Evolutionary conservation across 805 yeast species (phyloP), one percentile per base, ranked within the genome.

Genomic region (Sungouiella blattae): DNA sequence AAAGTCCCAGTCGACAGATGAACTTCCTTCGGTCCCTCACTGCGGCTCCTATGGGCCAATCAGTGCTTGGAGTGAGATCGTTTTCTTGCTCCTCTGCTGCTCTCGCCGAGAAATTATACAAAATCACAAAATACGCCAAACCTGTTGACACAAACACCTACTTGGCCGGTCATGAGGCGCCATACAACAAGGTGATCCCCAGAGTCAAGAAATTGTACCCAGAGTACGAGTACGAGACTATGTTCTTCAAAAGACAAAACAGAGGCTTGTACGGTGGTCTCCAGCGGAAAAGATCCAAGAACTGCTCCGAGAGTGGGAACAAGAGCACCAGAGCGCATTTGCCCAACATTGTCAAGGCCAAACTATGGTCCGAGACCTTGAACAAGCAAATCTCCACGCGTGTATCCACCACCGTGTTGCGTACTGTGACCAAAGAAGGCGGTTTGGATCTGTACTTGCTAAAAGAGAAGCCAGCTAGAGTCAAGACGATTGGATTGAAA

Each of bases 191-290:
- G 22, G 28, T 33, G 7, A 40, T 46, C 28, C 51, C 51, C 11
- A 25, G 34, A 6, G 31, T 31, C 27, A 38, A 31, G 14, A 40
- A 35, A 17, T 22, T 30, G 32, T 46, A 46, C 37, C 52, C 52
- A 8, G 41, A 44, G 12, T 48, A 46, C 57, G 81, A 85, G 34
- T 91, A 82, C 60, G 88, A 84, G 40, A 73, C 96, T 3, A 63
- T 68, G 35, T 72, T 78, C 42, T 91, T 79, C 68, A 88, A 88
- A 57, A 83, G 88, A 62, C 80, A 89, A 48, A 87, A 91, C 58
- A 67, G 81, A 33, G 98, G 98, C 4, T 71, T 93, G 27, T 91
- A 76, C 57, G 99, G 98, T 16, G 98, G 96, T 11, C 77, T 84
- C 37, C 83, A 82, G 53, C 75, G 86, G 33, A 79, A 77, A 45